Evolutionary conservation across 352 stramenopile species (phyloP), one percentile per base, ranked within the genome.

Genomic region (Globisporangium solare): DNA sequence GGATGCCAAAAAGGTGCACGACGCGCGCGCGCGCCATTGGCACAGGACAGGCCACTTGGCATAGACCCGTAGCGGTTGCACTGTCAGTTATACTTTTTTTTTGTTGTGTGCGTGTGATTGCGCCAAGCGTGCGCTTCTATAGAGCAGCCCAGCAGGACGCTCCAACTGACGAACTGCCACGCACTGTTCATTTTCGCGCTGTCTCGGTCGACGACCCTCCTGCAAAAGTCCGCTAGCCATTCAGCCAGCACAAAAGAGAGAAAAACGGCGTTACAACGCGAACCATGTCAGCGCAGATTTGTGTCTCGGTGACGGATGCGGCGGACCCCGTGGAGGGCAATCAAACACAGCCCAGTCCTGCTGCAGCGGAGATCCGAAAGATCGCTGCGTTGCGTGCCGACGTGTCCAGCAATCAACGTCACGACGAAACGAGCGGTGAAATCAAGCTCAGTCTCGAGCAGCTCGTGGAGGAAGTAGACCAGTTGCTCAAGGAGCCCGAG

Each of bases 401-500:
- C 55, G 17, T 24, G 3, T 2, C 40, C 45, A 37, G 6, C 51
- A 40, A 13, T 17, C n/a, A 35, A 41, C 17, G 27, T 5, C 39
- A 43, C n/a, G 13, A n/a, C 12, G 7, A 43, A 43, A 7, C 17
- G 13, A 43, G 39, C 21, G 24, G 21, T 11, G 13, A 39, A 40
- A 62, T 54, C 45, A 39, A 51, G 54, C 56, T 82, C 15, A 64
- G 54, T 22, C 63, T 83, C 11, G 27, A 59, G 42, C 37, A 83
- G 58, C 67, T 86, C 31, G 70, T 86, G 13, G 72, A 73, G 21
- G 62, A 70, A 21, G 56, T 83, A 20, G 70, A 86, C 22, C 61
- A 50, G 21, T 51, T 79, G 35, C 57, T 81, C 27, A 74, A 79
- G 21, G 40, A 64, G 14, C 59, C 64, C 8, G 24, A 66, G 35